A percentile compares a stretch with the other conserved stretches of the same genome.
phyloP scores from a whole-genome alignment of 805 yeast species.

The Yamadazyma olivae region DNA sequence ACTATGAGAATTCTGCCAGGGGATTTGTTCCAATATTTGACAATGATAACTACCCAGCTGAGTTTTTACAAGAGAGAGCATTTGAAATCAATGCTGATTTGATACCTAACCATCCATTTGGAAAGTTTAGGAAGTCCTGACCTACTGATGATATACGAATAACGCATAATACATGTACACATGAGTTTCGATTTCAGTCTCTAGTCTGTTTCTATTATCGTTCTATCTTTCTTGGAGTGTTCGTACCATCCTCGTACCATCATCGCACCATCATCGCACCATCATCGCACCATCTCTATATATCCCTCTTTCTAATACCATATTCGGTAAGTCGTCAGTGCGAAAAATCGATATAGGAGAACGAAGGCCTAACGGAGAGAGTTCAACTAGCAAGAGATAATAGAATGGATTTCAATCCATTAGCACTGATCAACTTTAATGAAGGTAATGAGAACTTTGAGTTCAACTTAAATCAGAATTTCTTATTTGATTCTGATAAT shows the following conservation, averaged over 20 bases:
- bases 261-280: not conserved
- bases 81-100: constrained; percentile 5
- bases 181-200: too few species aligned
- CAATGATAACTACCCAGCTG: constrained; percentile 22
- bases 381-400: too few species aligned
- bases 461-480: constrained; percentile 10
- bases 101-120: constrained; percentile 14
- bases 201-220: not conserved
- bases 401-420: constrained; percentile 10
- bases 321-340: too few species aligned
- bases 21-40: constrained; percentile 26
- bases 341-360: too few species aligned
- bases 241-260: not conserved
- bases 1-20: constrained; percentile 18
- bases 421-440: constrained; percentile 8
- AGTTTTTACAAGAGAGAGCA: constrained; percentile 10
- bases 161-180: too few species aligned
- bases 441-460: constrained; percentile 7
- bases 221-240: not conserved
- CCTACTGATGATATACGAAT: too few species aligned
- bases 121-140: constrained; percentile 11
- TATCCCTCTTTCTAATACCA: too few species aligned
- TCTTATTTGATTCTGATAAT: constrained; percentile 3
- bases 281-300: too few species aligned
- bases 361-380: too few species aligned